A percentile compares a stretch with the other conserved stretches of the same genome.
These are phyloP conservation scores for Erodium maritimum DNA, from an alignment of 345 rosid species.

Conservation along the genomic window DNA sequence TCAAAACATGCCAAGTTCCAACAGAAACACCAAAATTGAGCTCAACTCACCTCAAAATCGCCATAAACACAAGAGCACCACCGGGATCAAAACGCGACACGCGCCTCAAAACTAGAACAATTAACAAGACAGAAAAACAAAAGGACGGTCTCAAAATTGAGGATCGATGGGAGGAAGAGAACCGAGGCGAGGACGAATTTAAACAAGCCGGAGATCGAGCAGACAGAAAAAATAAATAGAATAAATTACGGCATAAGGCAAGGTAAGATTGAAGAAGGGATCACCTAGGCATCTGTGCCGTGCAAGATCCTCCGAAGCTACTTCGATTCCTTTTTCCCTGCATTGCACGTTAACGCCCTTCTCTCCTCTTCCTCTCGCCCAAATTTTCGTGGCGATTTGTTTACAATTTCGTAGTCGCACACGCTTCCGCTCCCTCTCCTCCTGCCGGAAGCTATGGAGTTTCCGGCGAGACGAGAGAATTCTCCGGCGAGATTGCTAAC, in stretches of 20 bases:
- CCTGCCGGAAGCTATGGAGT: slow-evolving; percentile 14
- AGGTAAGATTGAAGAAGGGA: slow-evolving; percentile 3
- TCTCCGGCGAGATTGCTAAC: slow-evolving; percentile 33
- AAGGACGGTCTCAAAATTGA: neutral
- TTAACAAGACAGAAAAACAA: too few species aligned
- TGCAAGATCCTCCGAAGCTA: slow-evolving; percentile 23
- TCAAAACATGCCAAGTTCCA: too few species aligned
- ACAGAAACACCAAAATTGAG: neutral
- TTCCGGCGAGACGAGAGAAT: neutral
- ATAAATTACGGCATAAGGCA: slow-evolving; percentile 34
- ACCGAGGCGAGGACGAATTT: slow-evolving; percentile 11
- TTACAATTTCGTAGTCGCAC: neutral
- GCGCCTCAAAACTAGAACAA: neutral
- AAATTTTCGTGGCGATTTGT: neutral
- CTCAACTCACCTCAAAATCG: neutral
- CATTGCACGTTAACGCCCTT: slow-evolving; percentile 47
- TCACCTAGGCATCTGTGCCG: slow-evolving; percentile 31
- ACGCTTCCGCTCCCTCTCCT: slow-evolving; percentile 4
- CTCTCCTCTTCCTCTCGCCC: slow-evolving; percentile 2
- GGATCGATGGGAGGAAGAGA: neutral
- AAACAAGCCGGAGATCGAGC: slow-evolving; percentile 11
- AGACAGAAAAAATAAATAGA: slow-evolving; percentile 15
- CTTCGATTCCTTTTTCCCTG: slow-evolving; percentile 31
- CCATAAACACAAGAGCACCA: too few species aligned
- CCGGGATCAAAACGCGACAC: neutral